These are phyloP conservation scores for Pestalotiopsis sp. DNA, from an alignment of 2,329 filamentous ascomycete genomes.

Conservation along the genomic window DNA sequence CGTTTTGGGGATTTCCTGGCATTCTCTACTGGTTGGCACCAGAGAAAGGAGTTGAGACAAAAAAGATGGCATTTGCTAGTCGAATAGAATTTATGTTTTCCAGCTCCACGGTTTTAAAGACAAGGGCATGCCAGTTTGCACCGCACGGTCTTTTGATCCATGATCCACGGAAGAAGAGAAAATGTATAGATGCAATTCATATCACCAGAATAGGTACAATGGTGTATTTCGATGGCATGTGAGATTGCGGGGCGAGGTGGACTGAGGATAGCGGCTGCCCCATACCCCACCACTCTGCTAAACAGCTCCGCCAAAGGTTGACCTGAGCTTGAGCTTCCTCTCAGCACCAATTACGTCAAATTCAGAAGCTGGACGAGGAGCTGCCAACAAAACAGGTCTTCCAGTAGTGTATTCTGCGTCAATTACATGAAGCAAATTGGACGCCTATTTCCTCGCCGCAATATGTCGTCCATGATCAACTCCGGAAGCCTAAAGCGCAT, in stretches of 20 bases:
- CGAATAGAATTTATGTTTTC: neutral
- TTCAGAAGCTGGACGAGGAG: neutral
- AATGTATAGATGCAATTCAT: too few species aligned
- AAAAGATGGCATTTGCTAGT: neutral
- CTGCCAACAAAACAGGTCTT: neutral
- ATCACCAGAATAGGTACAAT: too few species aligned
- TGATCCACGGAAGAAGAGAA: too few species aligned
- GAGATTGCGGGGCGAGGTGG: neutral
- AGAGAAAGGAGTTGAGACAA: neutral
- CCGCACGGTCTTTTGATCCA: too few species aligned
- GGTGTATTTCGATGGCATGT: neutral
- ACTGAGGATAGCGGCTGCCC: neutral
- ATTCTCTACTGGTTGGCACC: neutral
- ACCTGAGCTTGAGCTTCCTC: neutral
- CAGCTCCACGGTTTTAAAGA: neutral
- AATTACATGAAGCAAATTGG: neutral
- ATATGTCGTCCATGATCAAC: constrained; percentile 22
- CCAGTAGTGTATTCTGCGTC: neutral
- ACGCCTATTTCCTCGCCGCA: neutral
- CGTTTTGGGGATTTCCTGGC: neutral
- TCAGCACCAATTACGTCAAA: neutral
- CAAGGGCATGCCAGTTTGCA: too few species aligned
- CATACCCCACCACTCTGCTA: neutral
- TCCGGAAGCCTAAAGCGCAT: constrained; percentile 68
- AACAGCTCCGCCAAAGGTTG: neutral